phyloP scores from a whole-genome alignment of 768 basidiomycete species.

The Tricholoma sp. region DNA sequence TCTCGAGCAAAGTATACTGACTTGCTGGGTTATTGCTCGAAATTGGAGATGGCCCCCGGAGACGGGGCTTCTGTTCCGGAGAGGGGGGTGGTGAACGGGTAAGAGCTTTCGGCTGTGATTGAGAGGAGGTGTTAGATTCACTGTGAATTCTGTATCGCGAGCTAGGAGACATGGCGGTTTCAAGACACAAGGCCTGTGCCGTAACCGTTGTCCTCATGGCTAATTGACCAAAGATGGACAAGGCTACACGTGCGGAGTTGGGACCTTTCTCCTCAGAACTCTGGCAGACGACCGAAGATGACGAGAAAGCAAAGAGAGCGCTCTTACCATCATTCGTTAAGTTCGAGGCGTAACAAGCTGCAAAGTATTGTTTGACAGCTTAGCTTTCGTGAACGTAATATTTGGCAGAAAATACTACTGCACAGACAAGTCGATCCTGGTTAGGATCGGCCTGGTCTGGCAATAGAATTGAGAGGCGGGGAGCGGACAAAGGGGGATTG shows the following conservation, averaged over 20 bases:
- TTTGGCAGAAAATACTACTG: neutral
- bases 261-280: neutral
- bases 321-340: slow-evolving; percentile 15
- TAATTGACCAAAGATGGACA: slow-evolving; percentile 7
- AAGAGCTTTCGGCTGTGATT: slow-evolving; percentile 34
- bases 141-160: slow-evolving; percentile 41
- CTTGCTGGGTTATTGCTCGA: slow-evolving; percentile 79
- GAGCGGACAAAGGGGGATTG: neutral
- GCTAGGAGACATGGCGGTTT: slow-evolving; percentile 39
- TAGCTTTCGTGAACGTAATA: neutral
- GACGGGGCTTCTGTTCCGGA: slow-evolving; percentile 40
- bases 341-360: slow-evolving; percentile 2
- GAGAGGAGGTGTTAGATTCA: slow-evolving; percentile 30
- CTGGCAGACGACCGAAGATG: neutral
- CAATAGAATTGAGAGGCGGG: neutral
- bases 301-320: neutral
- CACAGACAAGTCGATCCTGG: neutral
- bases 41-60: slow-evolving; percentile 60
- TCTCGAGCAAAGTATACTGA: slow-evolving; percentile 90
- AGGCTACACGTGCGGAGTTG: slow-evolving; percentile 13
- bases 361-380: neutral
- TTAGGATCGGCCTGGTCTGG: neutral
- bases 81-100: slow-evolving; percentile 46
- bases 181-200: slow-evolving; percentile 17
- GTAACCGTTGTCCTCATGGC: slow-evolving; percentile 16